These are phyloP conservation scores for Saitozyma podzolica DNA, from an alignment of 768 basidiomycete genomes.

Conservation along the genomic window DNA sequence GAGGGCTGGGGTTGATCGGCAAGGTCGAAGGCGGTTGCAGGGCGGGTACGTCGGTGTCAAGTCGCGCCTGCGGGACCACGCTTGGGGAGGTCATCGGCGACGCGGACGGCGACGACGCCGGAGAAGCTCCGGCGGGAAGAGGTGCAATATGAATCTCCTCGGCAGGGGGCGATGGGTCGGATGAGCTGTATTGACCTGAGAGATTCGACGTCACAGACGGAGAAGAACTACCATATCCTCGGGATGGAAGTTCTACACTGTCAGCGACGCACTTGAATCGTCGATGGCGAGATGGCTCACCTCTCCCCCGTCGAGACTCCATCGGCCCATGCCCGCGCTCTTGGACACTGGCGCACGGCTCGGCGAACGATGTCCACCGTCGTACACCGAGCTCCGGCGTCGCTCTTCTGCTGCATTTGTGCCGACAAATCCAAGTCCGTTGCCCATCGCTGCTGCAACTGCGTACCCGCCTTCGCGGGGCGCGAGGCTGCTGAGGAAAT, in stretches of 20 bases:
- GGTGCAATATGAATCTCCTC: constrained; percentile 6
- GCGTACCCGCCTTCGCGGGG: constrained; percentile 52
- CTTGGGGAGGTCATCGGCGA: constrained; percentile 10
- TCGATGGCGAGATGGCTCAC: constrained; percentile 22
- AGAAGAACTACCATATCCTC: constrained; percentile 36
- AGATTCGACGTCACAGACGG: constrained; percentile 38
- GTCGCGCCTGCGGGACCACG: constrained; percentile 4
- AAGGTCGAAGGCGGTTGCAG: constrained; percentile 1
- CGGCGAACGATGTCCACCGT: constrained; percentile 15
- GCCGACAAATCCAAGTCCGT: constrained; percentile 23
- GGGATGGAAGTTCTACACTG: constrained; percentile 22
- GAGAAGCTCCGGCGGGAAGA: background rate
- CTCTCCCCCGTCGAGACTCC: constrained; percentile 47
- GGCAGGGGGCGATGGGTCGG: constrained; percentile 31
- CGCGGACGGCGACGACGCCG: constrained; percentile 16
- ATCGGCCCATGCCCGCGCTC: constrained; percentile 44
- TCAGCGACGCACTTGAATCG: background rate
- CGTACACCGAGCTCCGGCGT: constrained; percentile 18
- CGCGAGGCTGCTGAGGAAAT: constrained; percentile 45
- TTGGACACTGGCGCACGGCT: constrained; percentile 33
- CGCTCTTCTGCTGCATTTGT: constrained; percentile 34
- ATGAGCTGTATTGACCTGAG: constrained; percentile 28
- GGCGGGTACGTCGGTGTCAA: background rate
- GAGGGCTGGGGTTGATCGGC: constrained; percentile 19
- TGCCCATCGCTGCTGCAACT: constrained; percentile 46